Percentiles rank a stretch among this genome's conserved stretches.
Evolutionary conservation across 2,329 filamentous ascomycete species (phyloP).

Genomic region (Sporothrix luriei): DNA sequence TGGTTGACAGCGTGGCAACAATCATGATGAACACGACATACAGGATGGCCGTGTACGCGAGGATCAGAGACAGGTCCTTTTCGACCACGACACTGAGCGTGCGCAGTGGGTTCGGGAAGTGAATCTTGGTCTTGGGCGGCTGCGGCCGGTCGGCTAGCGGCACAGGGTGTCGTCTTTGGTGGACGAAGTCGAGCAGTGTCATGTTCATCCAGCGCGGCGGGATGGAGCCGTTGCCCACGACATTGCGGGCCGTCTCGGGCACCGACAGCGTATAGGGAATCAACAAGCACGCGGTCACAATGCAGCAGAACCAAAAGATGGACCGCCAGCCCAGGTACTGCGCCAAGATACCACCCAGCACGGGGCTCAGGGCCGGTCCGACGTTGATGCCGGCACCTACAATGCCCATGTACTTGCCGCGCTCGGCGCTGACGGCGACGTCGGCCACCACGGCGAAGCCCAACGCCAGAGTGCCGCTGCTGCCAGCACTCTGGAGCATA

Average conservation of each 20-base stretch:
- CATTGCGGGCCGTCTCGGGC: constrained; percentile 61
- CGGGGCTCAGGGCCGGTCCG: constrained; percentile 58
- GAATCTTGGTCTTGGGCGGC: constrained; percentile 44
- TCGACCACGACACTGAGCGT: constrained; percentile 58
- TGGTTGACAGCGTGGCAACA: constrained; percentile 55
- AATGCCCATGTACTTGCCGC: constrained; percentile 72
- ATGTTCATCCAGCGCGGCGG: constrained; percentile 61
- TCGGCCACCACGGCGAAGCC: constrained; percentile 73
- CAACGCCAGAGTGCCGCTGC: constrained; percentile 70
- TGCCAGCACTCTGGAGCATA: constrained; percentile 65
- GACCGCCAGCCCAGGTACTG: constrained; percentile 68
- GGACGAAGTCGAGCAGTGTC: constrained; percentile 56
- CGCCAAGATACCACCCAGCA: constrained; percentile 65
- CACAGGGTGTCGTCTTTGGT: constrained; percentile 40
- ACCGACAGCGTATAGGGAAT: constrained; percentile 59
- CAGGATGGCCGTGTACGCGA: constrained; percentile 56
- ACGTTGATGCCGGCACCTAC: constrained; percentile 63
- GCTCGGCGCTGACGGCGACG: constrained; percentile 66
- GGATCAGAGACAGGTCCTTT: constrained; percentile 59
- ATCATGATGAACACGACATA: constrained; percentile 61
- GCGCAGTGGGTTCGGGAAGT: constrained; percentile 60
- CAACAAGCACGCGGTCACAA: constrained; percentile 55
- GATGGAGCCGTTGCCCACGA: constrained; percentile 66
- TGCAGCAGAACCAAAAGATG: constrained; percentile 70
- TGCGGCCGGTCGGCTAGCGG: constrained; percentile 33